These are phyloP conservation scores for Arthrinium puccinioides DNA, from an alignment of 2,329 filamentous ascomycete genomes.

Conservation along the genomic window DNA sequence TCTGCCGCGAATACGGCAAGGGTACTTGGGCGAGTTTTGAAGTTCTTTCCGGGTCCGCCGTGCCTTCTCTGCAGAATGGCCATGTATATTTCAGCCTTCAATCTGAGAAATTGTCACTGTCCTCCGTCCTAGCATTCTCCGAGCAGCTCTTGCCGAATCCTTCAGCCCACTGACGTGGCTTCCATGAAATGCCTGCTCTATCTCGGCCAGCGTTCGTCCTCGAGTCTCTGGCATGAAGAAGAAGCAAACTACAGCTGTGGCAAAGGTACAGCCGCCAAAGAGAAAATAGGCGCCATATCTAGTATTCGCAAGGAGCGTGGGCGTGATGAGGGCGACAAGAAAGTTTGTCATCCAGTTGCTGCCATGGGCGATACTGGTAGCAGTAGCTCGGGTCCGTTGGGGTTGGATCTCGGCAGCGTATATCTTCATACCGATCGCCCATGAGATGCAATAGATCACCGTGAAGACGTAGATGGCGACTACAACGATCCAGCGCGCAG, in stretches of 20 bases:
- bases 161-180: background rate
- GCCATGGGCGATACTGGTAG: conserved; percentile 44
- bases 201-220: background rate
- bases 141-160: background rate
- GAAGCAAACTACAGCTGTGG: background rate
- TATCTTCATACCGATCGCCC: conserved; percentile 46
- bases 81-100: no score
- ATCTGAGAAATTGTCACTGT: no score
- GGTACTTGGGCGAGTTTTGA: no score
- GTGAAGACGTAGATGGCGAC: conserved; percentile 44
- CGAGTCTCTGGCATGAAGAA: background rate
- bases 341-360: conserved; percentile 36
- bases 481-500: conserved; percentile 42
- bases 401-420: conserved; percentile 51
- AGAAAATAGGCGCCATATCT: background rate
- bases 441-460: conserved; percentile 36
- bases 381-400: conserved; percentile 44
- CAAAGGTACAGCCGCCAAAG: background rate
- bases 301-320: background rate
- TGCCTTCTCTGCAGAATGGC: no score
- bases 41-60: no score
- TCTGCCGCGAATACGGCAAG: no score
- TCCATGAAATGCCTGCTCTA: background rate
- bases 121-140: no score
- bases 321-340: background rate